phyloP scores from a whole-genome alignment of 192 early-diverging fungal species.

The Coemansia sp. region DNA sequence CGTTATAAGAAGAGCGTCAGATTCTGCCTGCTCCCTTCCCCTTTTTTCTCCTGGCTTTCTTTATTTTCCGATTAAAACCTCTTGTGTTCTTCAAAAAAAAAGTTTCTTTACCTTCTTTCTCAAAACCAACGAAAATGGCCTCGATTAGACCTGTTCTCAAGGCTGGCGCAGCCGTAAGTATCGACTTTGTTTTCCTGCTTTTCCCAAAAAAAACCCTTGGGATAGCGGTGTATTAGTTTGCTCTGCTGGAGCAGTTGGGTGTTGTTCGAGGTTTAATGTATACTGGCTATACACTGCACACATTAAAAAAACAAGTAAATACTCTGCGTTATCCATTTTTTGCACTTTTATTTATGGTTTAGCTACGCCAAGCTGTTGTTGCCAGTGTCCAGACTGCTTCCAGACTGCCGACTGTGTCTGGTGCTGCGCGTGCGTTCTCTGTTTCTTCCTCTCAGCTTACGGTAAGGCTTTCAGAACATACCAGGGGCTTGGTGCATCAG shows the following conservation, averaged over 20 bases:
- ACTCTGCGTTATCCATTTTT: neutral
- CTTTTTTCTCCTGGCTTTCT: neutral
- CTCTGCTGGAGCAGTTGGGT: no score
- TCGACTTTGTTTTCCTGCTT: neutral
- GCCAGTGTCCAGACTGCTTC: constrained; percentile 31
- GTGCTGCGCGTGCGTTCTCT: constrained; percentile 48
- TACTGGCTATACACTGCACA: neutral
- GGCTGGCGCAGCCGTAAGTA: constrained; percentile 54
- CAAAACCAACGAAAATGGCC: constrained; percentile 12
- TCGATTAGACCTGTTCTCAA: constrained; percentile 45
- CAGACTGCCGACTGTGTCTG: constrained; percentile 12
- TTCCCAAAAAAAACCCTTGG: neutral
- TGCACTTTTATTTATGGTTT: constrained; percentile 8
- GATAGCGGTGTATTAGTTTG: no score
- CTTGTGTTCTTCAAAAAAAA: neutral
- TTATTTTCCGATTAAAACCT: constrained; percentile 4
- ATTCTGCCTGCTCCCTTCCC: neutral
- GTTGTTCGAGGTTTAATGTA: no score
- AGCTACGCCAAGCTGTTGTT: constrained; percentile 45
- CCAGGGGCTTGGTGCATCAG: constrained; percentile 3
- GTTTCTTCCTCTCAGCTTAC: constrained; percentile 33
- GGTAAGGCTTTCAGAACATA: constrained; percentile 32
- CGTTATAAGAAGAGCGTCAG: no score
- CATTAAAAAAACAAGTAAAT: neutral
- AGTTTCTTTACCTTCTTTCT: neutral